These are phyloP conservation scores for Macrolepiota albuminosa DNA, from an alignment of 768 basidiomycete species.

Conservation along the genomic window DNA sequence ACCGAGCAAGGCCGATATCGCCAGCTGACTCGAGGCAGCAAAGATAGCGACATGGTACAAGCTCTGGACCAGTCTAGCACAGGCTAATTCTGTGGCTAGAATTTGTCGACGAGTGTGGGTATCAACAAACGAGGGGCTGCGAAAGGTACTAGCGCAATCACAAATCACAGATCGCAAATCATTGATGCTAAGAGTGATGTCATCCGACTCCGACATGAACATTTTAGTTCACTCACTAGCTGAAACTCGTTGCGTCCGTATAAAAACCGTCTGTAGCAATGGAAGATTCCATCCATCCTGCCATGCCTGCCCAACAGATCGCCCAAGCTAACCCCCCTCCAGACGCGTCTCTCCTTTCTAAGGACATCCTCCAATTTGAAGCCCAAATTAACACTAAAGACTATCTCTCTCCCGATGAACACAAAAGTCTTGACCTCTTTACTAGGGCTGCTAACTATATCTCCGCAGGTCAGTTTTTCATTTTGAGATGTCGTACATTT, in stretches of 20 bases:
- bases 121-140: not conserved
- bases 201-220: not conserved
- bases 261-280: not conserved
- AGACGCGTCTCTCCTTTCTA: conserved; percentile 63
- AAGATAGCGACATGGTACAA: not conserved
- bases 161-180: no score
- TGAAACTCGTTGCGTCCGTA: not conserved
- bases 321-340: conserved; percentile 64
- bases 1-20: not conserved
- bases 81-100: not conserved
- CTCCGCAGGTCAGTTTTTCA: conserved; percentile 48
- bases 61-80: not conserved
- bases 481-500: not conserved
- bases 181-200: not conserved
- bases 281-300: not conserved
- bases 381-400: conserved; percentile 43
- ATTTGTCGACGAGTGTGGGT: not conserved
- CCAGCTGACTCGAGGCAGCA: no score
- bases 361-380: conserved; percentile 44
- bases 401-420: conserved; percentile 46
- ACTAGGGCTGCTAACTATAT: conserved; percentile 65
- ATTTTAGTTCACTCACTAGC: not conserved
- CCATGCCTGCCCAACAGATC: conserved; percentile 54
- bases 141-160: not conserved
- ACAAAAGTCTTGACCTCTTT: conserved; percentile 47